These are phyloP conservation scores for Trichoderma polysporum DNA, from an alignment of 2,329 filamentous ascomycete genomes.

Conservation along the genomic window DNA sequence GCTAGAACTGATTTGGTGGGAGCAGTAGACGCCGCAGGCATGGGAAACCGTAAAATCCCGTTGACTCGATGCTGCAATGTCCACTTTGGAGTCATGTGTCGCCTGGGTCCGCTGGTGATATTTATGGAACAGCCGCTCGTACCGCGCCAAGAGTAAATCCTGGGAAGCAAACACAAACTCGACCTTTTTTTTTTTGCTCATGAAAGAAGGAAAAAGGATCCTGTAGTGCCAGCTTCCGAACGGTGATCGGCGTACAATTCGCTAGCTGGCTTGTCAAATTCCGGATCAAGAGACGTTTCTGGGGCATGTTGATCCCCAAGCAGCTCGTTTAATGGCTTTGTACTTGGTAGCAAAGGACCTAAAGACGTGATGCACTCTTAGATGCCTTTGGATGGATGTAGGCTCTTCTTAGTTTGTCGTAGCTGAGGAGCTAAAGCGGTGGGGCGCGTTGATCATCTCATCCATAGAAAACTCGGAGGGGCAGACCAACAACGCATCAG, in stretches of 20 bases:
- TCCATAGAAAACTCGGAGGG: conserved; percentile 1
- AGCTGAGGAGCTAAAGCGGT: conserved; percentile 4
- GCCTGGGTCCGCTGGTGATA: conserved; percentile 21
- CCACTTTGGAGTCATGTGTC: conserved; percentile 24
- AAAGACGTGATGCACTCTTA: not conserved
- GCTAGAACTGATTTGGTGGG: not conserved
- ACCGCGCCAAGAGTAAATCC: conserved; percentile 28
- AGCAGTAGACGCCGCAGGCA: conserved; percentile 1
- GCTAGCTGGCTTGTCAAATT: not conserved
- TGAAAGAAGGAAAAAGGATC: not conserved
- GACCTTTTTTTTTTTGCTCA: not conserved
- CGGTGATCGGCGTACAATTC: not conserved
- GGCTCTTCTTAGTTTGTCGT: conserved; percentile 8
- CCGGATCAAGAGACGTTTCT: not conserved
- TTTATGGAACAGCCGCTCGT: conserved; percentile 39
- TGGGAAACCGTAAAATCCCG: conserved; percentile 19
- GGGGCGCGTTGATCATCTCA: conserved; percentile 16
- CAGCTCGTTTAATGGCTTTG: not conserved
- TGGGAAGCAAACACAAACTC: not conserved
- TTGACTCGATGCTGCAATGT: conserved; percentile 10
- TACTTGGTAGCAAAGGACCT: not conserved
- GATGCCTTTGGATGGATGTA: not conserved
- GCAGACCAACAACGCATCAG: conserved; percentile 2
- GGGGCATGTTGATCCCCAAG: not conserved
- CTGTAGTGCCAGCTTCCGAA: not conserved